Evolutionary conservation across 2,329 filamentous ascomycete species (phyloP), one percentile per base, ranked within the genome.

Genomic region (Penicillium griseofulvum): DNA sequence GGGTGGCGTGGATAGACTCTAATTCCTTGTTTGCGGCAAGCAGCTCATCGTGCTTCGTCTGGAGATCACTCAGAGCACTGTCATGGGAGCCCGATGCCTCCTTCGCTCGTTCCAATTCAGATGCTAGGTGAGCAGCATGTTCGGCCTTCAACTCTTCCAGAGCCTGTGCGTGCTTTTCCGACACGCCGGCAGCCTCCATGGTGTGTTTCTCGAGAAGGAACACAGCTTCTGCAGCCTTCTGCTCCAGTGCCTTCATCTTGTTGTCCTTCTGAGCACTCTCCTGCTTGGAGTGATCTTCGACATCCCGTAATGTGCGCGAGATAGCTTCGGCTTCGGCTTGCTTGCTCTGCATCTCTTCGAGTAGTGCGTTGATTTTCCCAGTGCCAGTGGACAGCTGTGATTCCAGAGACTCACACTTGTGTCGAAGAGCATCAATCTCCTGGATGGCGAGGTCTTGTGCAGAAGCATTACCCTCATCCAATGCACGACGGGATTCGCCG

Each of bases 231-330:
- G 66, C 64, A 11, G 70, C 69, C 58, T 73, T 70, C 17, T 73
- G 70, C 44, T 68, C 67, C 19, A 74, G 58, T 39, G 68, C 66
- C 52, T 70, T 69, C 38, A 74, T 51, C 29, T 68, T 65, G 34
- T 56, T 66, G 8, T 72, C 69, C 45, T 74, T 65, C 42, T 73
- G 65, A 17, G 65, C 66, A 31, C 74, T 70, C 57, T 72, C 76
- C n/a, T 66, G 63, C 57, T 74, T 71, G 16, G 63, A 61, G 58
- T 74, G 68, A n/a, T 64, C 62, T 53, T 76, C 73, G 8, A 74
- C 64, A 6, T 70, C 63, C 46, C 68, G 61, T 41, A 78, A 59
- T 17, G 66, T 73, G 43, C 71, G 69, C 49, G 75, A 71, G 9
- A 78, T 63, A 10, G 66, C 65, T 41, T 72, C 69, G 1, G 72